These are phyloP conservation scores for Pseudogymnoascus sp. DNA, from an alignment of 2,329 filamentous ascomycete species.

Conservation along the genomic window DNA sequence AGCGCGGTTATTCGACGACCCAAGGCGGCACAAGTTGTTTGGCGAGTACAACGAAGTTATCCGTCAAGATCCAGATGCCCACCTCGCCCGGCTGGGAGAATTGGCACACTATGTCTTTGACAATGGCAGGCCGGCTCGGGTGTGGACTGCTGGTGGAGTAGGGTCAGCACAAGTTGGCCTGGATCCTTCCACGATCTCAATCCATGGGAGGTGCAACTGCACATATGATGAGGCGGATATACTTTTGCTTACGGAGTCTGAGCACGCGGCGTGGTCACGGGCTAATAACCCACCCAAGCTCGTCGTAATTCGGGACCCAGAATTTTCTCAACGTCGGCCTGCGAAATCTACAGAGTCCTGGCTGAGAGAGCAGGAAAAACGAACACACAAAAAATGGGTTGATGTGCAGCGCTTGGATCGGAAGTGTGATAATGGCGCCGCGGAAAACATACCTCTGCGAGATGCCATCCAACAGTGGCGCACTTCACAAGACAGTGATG, in stretches of 20 bases:
- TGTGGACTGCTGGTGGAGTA: slow-evolving; percentile 9
- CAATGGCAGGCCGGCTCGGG: slow-evolving; percentile 10
- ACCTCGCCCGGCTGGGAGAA: background rate
- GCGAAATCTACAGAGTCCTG: background rate
- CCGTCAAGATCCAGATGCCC: background rate
- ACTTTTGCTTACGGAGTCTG: slow-evolving; percentile 11
- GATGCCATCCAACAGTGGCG: slow-evolving; percentile 2
- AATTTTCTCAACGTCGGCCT: background rate
- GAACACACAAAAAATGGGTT: background rate
- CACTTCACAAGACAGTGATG: background rate
- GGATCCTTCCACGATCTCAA: background rate
- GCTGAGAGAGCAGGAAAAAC: slow-evolving; percentile 5
- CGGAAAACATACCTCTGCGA: background rate
- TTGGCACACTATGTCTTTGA: background rate
- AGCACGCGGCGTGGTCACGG: slow-evolving; percentile 5
- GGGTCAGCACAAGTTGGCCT: slow-evolving; percentile 1
- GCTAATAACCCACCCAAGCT: slow-evolving; percentile 7
- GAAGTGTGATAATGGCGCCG: background rate
- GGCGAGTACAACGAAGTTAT: background rate
- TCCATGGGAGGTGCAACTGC: background rate
- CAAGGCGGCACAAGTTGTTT: slow-evolving; percentile 5
- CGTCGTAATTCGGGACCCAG: slow-evolving; percentile 9
- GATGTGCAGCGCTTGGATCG: background rate
- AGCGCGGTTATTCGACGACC: background rate
- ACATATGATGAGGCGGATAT: slow-evolving; percentile 9